Evolutionary conservation across 768 basidiomycete genomes (phyloP), one percentile per base, ranked within the genome.

Genomic region (Lactarius akahatsu): DNA sequence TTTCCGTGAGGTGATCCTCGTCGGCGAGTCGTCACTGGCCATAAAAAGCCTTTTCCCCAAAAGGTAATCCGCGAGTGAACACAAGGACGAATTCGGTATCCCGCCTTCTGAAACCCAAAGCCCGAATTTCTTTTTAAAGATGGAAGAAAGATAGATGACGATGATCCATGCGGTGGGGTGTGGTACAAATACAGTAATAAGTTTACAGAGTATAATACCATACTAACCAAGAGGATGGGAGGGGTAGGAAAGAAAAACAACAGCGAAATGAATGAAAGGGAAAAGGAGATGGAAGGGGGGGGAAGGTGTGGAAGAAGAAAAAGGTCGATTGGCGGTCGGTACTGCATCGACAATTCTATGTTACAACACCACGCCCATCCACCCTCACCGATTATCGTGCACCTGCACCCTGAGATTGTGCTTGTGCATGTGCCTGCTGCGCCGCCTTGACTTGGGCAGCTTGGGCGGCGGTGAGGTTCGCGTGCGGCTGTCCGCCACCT

Each of bases 351-450:
- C 13, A 5, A 23, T 20, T 30, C n/a, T 45, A 15, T 34, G n/a
- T 15, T n/a, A n/a, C 45, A n/a, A 40, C n/a, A 18, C 23, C 10
- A 18, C 20, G n/a, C 13, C 32, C 41, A 11, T 34, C 40, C 30
- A 7, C 15, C 32, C 41, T 34, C 18, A 36, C 64, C 38, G 20
- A 30, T 58, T 40, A 66, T 15, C 65, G 65, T 30, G 65, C 47
- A 30, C 65, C 61, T 16, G 65, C 57, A 10, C 65, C 65, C 45
- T 72, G 70, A 9, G 58, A 52, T 23, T 73, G 70, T 6, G 72
- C 56, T 9, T 71, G 64, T 1, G 34, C 54, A 4, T 66, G 64
- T 10, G 70, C 56, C 6, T 69, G 54, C 8, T 66, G 57, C 5
- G 65, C 58, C 11, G 58, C 64, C n/a, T 67, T 58, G 50, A 18